Base-by-base conservation (phyloP, 176 grass and related monocot species). In the Oryza meyeriana region DNA sequence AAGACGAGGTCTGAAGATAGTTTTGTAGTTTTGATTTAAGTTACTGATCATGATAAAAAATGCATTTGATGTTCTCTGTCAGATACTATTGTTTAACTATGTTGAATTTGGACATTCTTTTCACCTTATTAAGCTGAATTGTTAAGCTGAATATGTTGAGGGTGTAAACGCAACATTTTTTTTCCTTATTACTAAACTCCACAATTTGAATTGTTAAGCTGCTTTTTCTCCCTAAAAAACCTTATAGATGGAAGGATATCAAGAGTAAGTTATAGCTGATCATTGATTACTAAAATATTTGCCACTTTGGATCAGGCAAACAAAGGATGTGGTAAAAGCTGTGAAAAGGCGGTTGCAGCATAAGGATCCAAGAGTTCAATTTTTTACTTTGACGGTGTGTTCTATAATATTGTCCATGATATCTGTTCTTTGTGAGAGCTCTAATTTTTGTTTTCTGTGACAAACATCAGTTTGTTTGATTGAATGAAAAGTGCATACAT, bases 241-340 rank as follows among this genome's bases (percentile, higher is more conserved):
- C 24, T 68, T 65, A 29, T 10, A 64, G 10, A 45, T 64, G 0
- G 34, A 44, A 30, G 16, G 5, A 45, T 55, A 35, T 52, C 24
- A 22, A 24, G 38, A 64, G 26, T 84, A 34, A 69, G 26, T 22
- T 75, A 39, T 8, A 38, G 41, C 33, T 10, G 7, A 45, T 45
- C 42, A 55, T 6, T 22, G 50, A 66, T 10, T 35, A 52, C 77
- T 83, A 48, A 66, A 74, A 26, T 72, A 72, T 68, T 78, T 31
- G 4, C 27, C 26, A 82, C 26, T 61, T 30, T 95, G 61, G 65
- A 87, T 83, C 87, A 99, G 93, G 97, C 93, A 96, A 79, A 84
- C 93, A 25, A 99, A 90, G 73, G 97, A 96, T 82, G 97, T 92
- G 75, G 69, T 92, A 66, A 96, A 94, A 86, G 93, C 91, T 52